These are phyloP conservation scores for Chaetomium globosum DNA, from an alignment of 2,329 filamentous ascomycete species.

Conservation along the genomic window DNA sequence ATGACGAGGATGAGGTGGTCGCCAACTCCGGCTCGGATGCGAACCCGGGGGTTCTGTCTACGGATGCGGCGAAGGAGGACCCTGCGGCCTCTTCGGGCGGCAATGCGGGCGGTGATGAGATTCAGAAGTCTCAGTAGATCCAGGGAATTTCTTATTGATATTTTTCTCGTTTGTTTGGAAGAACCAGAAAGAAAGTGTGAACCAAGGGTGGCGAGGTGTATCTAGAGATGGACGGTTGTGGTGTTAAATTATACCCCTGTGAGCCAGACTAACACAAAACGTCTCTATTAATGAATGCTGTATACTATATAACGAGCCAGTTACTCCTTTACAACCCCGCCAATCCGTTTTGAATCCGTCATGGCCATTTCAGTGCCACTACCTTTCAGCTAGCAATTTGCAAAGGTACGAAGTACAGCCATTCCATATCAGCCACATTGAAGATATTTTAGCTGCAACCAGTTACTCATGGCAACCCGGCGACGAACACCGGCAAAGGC, in stretches of 20 bases:
- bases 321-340: not conserved
- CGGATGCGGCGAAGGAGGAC: not conserved
- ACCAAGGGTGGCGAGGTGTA: not conserved
- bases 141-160: not conserved
- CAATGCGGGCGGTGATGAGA: not conserved
- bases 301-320: not conserved
- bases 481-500: no score
- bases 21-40: not conserved
- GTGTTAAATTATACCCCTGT: not conserved
- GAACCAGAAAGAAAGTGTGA: not conserved
- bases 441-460: no score
- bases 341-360: not conserved
- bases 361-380: no score
- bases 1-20: constrained; percentile 32
- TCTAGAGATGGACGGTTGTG: not conserved
- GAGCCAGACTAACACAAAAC: not conserved
- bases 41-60: not conserved
- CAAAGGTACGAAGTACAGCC: no score
- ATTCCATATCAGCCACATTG: no score
- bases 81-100: not conserved
- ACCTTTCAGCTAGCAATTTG: no score
- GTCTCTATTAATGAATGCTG: not conserved
- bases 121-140: not conserved
- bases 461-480: no score
- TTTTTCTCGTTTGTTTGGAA: not conserved